Conservation (phyloP, 371 early-diverging fungal genomes). For the Sporodiniella umbellata region DNA sequence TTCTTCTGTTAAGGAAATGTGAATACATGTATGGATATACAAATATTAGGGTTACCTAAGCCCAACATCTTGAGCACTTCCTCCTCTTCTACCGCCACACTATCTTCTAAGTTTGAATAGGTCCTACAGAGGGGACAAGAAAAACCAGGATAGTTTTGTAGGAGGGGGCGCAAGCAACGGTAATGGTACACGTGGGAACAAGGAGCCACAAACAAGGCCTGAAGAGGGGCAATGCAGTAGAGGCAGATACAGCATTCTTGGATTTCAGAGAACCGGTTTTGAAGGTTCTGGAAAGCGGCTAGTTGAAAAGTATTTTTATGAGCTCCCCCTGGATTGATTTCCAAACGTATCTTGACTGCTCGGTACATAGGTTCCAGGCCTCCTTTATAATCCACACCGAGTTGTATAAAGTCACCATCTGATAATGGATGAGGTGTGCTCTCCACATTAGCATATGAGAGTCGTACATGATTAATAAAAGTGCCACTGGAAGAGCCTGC, state of each 20-base stretch:
- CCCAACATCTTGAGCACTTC: slow-evolving; percentile 47
- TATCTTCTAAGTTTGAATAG: slow-evolving; percentile 88
- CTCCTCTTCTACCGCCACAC: slow-evolving; percentile 66
- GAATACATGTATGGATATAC: neutral
- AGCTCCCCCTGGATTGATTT: slow-evolving; percentile 63
- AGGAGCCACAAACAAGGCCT: slow-evolving; percentile 93
- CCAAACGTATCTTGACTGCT: slow-evolving; percentile 81
- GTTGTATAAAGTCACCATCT: slow-evolving; percentile 83
- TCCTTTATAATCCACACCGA: slow-evolving; percentile 90
- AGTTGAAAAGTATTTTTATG: slow-evolving; percentile 24
- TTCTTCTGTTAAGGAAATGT: slow-evolving; percentile 7
- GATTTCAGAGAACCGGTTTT: slow-evolving; percentile 14
- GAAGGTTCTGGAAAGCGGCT: slow-evolving; percentile 16
- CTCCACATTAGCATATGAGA: slow-evolving; percentile 73
- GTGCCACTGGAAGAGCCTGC: slow-evolving; percentile 87
- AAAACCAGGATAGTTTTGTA: slow-evolving; percentile 74
- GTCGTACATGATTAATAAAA: slow-evolving; percentile 82
- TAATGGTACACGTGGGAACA: slow-evolving; percentile 98
- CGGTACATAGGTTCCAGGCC: slow-evolving; percentile 75
- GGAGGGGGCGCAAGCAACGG: slow-evolving; percentile 82
- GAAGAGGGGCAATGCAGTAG: slow-evolving; percentile 87
- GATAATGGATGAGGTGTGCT: slow-evolving; percentile 68
- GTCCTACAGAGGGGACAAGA: slow-evolving; percentile 94
- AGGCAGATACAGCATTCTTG: slow-evolving; percentile 97
- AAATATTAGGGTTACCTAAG: slow-evolving; percentile 1